Evolutionary conservation across 306 rosid species (phyloP).

Genomic region (Mimosa bimucronata): DNA sequence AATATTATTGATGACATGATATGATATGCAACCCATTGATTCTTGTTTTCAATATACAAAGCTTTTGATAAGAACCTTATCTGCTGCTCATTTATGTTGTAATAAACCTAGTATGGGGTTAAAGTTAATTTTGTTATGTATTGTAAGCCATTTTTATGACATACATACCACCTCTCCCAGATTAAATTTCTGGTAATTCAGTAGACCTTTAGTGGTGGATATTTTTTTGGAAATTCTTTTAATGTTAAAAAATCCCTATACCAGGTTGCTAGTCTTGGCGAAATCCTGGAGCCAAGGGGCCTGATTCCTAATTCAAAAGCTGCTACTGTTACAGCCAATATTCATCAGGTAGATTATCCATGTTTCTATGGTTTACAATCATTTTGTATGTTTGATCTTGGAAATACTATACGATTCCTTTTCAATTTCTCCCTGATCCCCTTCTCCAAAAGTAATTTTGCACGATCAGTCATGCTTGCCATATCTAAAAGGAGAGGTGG

Average conservation of each 20-base stretch:
- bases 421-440: neutral
- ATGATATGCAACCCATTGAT: neutral
- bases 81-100: neutral
- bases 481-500: neutral
- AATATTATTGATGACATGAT: neutral
- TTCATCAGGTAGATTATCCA: constrained; percentile 58
- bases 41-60: too few species aligned
- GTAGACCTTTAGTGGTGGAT: neutral
- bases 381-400: neutral
- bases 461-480: neutral
- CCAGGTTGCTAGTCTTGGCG: constrained; percentile 74
- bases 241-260: constrained; percentile 20
- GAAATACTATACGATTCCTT: neutral
- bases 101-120: neutral
- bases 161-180: neutral
- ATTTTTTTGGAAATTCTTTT: neutral
- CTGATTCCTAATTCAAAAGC: constrained; percentile 78
- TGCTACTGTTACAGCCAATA: constrained; percentile 70
- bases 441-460: neutral
- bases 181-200: neutral
- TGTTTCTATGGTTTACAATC: neutral
- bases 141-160: neutral
- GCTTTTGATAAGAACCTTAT: neutral
- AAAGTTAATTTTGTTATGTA: neutral
- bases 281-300: constrained; percentile 77